These are phyloP conservation scores for Tetracladium marchalianum DNA, from an alignment of 495 filamentous ascomycete species.

Conservation along the genomic window DNA sequence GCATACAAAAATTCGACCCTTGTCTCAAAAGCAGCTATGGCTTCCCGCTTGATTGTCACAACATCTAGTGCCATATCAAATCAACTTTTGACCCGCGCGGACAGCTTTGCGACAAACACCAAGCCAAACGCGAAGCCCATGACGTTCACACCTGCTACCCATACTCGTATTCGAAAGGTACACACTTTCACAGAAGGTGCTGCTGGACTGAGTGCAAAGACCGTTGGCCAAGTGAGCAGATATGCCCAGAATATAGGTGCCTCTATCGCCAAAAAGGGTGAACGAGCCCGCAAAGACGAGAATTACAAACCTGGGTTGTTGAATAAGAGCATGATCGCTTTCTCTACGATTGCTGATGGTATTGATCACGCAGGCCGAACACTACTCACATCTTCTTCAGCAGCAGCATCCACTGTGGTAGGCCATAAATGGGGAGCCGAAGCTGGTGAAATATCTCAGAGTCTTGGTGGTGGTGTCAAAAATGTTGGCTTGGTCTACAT, in stretches of 20 bases:
- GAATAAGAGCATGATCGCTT: conserved; percentile 94
- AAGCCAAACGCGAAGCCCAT: conserved; percentile 68
- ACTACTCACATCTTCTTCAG: conserved; percentile 60
- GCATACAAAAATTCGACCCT: conserved; percentile 79
- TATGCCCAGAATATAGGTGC: conserved; percentile 87
- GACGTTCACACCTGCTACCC: conserved; percentile 79
- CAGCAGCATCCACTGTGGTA: conserved; percentile 72
- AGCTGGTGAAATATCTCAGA: conserved; percentile 61
- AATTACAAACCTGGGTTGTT: conserved; percentile 80
- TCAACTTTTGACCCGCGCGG: conserved; percentile 62
- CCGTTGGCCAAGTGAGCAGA: conserved; percentile 69
- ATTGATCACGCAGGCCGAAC: conserved; percentile 75
- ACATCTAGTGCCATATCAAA: conserved; percentile 70
- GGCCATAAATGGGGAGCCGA: conserved; percentile 76
- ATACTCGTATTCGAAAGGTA: conserved; percentile 75
- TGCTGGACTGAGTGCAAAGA: conserved; percentile 71
- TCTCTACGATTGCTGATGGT: conserved; percentile 89
- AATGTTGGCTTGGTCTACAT: conserved; percentile 98
- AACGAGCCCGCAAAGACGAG: conserved; percentile 26
- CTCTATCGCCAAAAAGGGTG: conserved; percentile 47
- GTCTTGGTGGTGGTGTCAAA: conserved; percentile 76
- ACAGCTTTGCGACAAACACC: conserved; percentile 69
- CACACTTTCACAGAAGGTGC: conserved; percentile 69
- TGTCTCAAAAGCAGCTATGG: conserved; percentile 81
- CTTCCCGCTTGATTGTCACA: conserved; percentile 88